Conservation (phyloP, 805 yeast species). For the Grigorovia humatica region DNA sequence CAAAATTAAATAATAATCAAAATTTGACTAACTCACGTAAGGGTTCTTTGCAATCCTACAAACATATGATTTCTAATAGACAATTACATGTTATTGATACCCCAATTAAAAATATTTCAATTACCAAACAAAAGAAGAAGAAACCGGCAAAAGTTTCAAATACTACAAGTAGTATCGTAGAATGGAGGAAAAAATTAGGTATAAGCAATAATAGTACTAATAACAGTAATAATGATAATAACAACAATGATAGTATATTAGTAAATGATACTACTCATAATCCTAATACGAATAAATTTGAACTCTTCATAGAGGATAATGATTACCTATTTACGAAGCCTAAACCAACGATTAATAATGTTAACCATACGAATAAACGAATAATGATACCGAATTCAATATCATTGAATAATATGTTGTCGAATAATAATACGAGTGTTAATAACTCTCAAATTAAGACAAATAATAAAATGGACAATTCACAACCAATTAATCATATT, state of each 20-base stretch:
- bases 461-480: background rate
- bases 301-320: background rate
- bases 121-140: slow-evolving; percentile 21
- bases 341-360: background rate
- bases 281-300: background rate
- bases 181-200: slow-evolving; percentile 29
- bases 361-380: background rate
- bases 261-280: background rate
- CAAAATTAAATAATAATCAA: background rate
- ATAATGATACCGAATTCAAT: background rate
- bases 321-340: background rate
- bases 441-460: background rate
- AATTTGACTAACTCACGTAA: background rate
- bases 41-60: slow-evolving; percentile 5
- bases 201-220: slow-evolving; percentile 10
- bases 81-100: slow-evolving; percentile 24
- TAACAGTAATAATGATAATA: background rate
- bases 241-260: background rate
- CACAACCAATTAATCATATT: background rate
- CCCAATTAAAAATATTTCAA: slow-evolving; percentile 20
- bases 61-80: slow-evolving; percentile 12
- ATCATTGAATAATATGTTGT: background rate
- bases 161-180: slow-evolving; percentile 29
- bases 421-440: background rate
- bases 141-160: slow-evolving; percentile 23